Evolutionary conservation across 768 basidiomycete genomes (phyloP).

Genomic region (Omphalotus guepiniiformis): DNA sequence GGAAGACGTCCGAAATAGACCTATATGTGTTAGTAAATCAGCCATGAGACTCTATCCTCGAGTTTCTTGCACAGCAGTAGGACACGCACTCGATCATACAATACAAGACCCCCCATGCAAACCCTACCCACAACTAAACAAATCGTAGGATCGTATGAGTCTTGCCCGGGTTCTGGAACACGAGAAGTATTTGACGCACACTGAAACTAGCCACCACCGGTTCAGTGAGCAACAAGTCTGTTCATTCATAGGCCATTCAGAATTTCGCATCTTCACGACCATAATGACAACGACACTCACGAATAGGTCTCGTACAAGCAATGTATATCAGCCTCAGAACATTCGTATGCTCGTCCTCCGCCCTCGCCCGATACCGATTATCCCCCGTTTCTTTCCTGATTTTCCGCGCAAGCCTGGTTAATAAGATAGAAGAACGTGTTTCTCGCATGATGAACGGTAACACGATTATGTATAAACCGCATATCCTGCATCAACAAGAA

Average conservation of each 20-base stretch:
- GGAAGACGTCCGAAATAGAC: slow-evolving; percentile 55
- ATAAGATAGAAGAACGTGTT: slow-evolving; percentile 68
- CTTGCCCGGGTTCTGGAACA: neutral
- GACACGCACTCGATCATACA: slow-evolving; percentile 53
- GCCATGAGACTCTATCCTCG: too few species aligned
- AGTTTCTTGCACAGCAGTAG: neutral
- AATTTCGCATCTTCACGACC: slow-evolving; percentile 26
- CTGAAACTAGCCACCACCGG: slow-evolving; percentile 72
- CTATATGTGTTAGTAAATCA: too few species aligned
- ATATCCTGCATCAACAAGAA: slow-evolving; percentile 33
- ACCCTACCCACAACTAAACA: slow-evolving; percentile 61
- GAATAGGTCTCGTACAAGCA: slow-evolving; percentile 66
- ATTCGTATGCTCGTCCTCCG: slow-evolving; percentile 58
- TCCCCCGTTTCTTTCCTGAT: slow-evolving; percentile 66
- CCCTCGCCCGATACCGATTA: slow-evolving; percentile 52
- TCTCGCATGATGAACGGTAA: slow-evolving; percentile 62
- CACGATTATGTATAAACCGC: slow-evolving; percentile 44
- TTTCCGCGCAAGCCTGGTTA: slow-evolving; percentile 58
- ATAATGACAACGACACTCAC: slow-evolving; percentile 36
- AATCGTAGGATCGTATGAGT: neutral
- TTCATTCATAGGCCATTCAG: neutral
- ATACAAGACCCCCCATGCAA: slow-evolving; percentile 75
- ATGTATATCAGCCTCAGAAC: slow-evolving; percentile 60
- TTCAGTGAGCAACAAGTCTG: slow-evolving; percentile 68
- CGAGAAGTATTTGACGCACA: slow-evolving; percentile 38